These are phyloP conservation scores for Cercospora zeae-maydis DNA, from an alignment of 2,329 filamentous ascomycete species.

Conservation along the genomic window DNA sequence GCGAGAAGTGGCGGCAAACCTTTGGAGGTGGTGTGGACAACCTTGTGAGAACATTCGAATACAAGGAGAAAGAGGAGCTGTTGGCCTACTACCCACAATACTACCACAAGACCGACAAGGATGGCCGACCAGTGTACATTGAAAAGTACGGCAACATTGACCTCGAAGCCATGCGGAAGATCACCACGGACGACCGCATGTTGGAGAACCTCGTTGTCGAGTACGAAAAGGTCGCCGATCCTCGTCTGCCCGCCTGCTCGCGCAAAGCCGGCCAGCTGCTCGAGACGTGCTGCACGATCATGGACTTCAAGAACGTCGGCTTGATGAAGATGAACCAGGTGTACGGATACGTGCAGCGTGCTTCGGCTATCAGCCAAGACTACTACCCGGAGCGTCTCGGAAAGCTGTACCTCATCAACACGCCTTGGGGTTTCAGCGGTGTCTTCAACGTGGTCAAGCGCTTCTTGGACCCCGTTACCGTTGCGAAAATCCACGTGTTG, in stretches of 20 bases:
- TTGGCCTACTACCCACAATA: conserved; percentile 95
- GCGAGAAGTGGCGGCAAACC: conserved; percentile 85
- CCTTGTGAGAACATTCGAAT: conserved; percentile 75
- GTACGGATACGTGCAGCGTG: conserved; percentile 81
- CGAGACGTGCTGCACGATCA: conserved; percentile 97
- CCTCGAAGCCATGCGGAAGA: conserved; percentile 83
- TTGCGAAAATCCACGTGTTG: conserved; percentile 90
- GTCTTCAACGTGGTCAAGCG: conserved; percentile 85
- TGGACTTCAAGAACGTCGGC: conserved; percentile 94
- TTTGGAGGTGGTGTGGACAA: conserved; percentile 75
- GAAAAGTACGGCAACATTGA: conserved; percentile 94
- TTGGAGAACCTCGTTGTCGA: conserved; percentile 92
- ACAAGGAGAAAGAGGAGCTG: conserved; percentile 77
- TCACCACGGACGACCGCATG: conserved; percentile 91
- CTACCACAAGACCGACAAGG: conserved; percentile 96
- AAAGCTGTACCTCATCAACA: conserved; percentile 96
- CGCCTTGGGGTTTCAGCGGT: conserved; percentile 87
- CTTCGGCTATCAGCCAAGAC: conserved; percentile 90
- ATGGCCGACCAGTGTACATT: conserved; percentile 95
- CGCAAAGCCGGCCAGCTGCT: conserved; percentile 85
- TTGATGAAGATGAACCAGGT: conserved; percentile 76
- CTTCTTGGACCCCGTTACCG: conserved; percentile 95
- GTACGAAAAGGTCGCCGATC: conserved; percentile 94
- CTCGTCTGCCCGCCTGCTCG: conserved; percentile 89
- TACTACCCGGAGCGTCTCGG: conserved; percentile 98